These are phyloP conservation scores for Cornus kousa DNA, from an alignment of 148 eudicot genomes.

Conservation along the genomic window DNA sequence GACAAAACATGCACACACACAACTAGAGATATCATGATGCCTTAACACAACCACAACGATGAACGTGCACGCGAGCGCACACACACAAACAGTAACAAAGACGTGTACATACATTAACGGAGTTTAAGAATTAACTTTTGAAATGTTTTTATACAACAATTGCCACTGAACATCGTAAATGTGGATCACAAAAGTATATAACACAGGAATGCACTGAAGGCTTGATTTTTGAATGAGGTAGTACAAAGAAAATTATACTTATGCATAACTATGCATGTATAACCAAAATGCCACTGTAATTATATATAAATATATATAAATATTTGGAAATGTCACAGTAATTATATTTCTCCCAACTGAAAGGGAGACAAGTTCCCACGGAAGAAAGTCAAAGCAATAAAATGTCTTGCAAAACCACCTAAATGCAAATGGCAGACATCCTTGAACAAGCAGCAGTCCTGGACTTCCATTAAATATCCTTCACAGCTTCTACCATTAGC, in stretches of 20 bases:
- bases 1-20: too few relatives aligned
- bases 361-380: too few relatives aligned
- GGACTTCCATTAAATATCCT: conserved; percentile 2
- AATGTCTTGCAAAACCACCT: neutral
- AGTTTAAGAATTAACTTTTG: neutral
- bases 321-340: too few relatives aligned
- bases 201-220: neutral
- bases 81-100: too few relatives aligned
- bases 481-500: conserved; percentile 50
- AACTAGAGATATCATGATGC: too few relatives aligned
- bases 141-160: too few relatives aligned
- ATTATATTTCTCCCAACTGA: too few relatives aligned
- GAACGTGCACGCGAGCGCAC: too few relatives aligned
- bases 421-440: conserved; percentile 1
- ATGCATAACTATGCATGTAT: neutral
- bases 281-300: neutral
- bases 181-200: neutral
- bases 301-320: too few relatives aligned
- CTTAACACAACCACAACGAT: too few relatives aligned
- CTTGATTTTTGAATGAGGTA: neutral
- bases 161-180: neutral
- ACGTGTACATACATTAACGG: too few relatives aligned
- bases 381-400: too few relatives aligned
- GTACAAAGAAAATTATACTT: neutral
- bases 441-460: conserved; percentile 1